Evolutionary conservation across 805 yeast genomes (phyloP).

Genomic region (Zygotorulaspora sp.): DNA sequence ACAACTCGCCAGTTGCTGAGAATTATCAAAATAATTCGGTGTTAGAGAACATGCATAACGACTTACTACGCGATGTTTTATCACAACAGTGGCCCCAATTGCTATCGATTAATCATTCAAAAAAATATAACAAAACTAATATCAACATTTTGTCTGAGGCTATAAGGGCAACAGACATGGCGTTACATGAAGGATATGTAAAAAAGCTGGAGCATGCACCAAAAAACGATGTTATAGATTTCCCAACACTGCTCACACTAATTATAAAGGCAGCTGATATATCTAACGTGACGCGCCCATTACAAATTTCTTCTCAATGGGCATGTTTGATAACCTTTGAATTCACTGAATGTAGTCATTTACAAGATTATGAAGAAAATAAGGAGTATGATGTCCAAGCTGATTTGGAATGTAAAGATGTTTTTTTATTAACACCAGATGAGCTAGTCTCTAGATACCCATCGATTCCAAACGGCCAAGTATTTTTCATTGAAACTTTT

Average conservation of each 20-base stretch:
- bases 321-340: constrained; percentile 76
- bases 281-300: constrained; percentile 83
- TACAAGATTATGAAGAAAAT: constrained; percentile 37
- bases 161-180: constrained; percentile 91
- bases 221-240: constrained; percentile 17
- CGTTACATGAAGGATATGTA: constrained; percentile 71
- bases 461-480: constrained; percentile 61
- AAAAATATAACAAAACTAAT: constrained; percentile 13
- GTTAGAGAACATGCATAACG: constrained; percentile 77
- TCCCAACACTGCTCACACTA: constrained; percentile 53
- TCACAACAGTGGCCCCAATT: constrained; percentile 49
- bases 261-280: constrained; percentile 93
- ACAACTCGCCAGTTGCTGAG: constrained; percentile 58
- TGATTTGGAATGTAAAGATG: not conserved
- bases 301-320: constrained; percentile 77
- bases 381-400: not conserved
- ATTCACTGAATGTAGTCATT: constrained; percentile 57
- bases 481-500: constrained; percentile 77
- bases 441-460: constrained; percentile 47
- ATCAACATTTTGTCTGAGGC: constrained; percentile 23
- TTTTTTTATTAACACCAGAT: constrained; percentile 19
- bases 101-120: constrained; percentile 9
- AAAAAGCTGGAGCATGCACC: constrained; percentile 39
- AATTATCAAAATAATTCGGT: constrained; percentile 63
- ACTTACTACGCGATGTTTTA: constrained; percentile 52